These are phyloP conservation scores for Cubamyces lactineus DNA, from an alignment of 768 basidiomycete genomes.

Conservation along the genomic window DNA sequence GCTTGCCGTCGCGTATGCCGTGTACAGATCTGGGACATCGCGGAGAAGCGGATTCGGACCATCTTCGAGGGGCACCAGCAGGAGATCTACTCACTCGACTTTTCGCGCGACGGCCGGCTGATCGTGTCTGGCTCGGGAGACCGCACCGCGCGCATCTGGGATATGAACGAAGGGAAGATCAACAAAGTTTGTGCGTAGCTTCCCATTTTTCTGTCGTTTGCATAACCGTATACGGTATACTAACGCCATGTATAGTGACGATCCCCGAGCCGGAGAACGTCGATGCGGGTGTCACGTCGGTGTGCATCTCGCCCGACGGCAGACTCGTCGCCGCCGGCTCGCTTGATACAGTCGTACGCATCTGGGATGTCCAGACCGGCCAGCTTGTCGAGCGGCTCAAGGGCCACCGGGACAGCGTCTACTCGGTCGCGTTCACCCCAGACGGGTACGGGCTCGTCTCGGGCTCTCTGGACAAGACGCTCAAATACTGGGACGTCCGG, in stretches of 20 bases:
- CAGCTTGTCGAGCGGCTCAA: conserved; percentile 57
- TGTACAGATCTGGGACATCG: conserved; percentile 88
- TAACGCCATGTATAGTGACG: conserved; percentile 34
- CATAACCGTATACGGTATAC: background rate
- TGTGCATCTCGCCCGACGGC: conserved; percentile 62
- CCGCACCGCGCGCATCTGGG: conserved; percentile 64
- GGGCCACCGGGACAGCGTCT: conserved; percentile 66
- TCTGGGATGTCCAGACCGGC: conserved; percentile 71
- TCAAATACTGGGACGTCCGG: conserved; percentile 64
- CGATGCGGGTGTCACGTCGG: conserved; percentile 65
- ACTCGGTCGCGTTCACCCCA: conserved; percentile 85
- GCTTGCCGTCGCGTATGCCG: background rate
- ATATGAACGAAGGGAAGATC: conserved; percentile 49
- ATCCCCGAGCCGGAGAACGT: conserved; percentile 52
- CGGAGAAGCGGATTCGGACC: conserved; percentile 73
- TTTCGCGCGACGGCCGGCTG: conserved; percentile 81
- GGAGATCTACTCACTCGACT: conserved; percentile 94
- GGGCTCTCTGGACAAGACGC: conserved; percentile 74
- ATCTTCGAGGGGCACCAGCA: conserved; percentile 89
- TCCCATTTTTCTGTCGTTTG: too few relatives aligned
- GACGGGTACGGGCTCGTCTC: conserved; percentile 89
- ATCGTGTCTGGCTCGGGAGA: conserved; percentile 92
- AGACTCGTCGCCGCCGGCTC: conserved; percentile 61
- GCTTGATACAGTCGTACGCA: conserved; percentile 65
- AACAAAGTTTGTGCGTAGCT: conserved; percentile 40